Evolutionary conservation across 768 basidiomycete species (phyloP).

Genomic region (Boletus tomentosulus): DNA sequence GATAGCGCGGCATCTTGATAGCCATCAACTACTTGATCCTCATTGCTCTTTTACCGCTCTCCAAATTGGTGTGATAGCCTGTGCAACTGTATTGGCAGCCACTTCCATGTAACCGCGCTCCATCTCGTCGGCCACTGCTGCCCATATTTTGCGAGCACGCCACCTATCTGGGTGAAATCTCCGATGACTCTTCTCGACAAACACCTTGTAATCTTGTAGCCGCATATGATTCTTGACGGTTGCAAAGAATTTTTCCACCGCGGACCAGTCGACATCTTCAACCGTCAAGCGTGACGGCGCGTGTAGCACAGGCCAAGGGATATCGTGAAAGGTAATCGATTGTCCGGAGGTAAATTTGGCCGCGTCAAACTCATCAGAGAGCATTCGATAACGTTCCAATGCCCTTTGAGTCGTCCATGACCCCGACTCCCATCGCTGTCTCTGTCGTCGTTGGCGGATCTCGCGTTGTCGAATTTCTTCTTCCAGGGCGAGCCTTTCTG

Average conservation of each 20-base stretch:
- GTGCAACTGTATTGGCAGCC: constrained; percentile 68
- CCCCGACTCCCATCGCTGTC: constrained; percentile 53
- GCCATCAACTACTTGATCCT: not conserved
- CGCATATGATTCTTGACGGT: constrained; percentile 50
- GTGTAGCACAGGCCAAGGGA: constrained; percentile 75
- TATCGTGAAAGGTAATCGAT: constrained; percentile 53
- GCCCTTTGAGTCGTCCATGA: constrained; percentile 65
- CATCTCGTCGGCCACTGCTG: constrained; percentile 52
- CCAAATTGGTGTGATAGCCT: constrained; percentile 72
- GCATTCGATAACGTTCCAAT: constrained; percentile 60
- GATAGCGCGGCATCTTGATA: not conserved
- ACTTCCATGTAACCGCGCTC: constrained; percentile 61
- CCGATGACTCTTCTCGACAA: constrained; percentile 68
- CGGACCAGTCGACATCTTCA: constrained; percentile 66
- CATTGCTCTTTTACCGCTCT: constrained; percentile 35
- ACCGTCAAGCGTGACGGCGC: constrained; percentile 49
- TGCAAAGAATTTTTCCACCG: constrained; percentile 69
- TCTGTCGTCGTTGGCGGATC: constrained; percentile 43
- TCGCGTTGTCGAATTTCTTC: constrained; percentile 37
- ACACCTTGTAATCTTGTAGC: constrained; percentile 54
- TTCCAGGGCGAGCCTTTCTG: constrained; percentile 30
- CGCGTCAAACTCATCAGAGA: constrained; percentile 61
- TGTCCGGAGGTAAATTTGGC: constrained; percentile 49
- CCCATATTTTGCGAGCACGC: constrained; percentile 62
- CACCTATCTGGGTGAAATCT: constrained; percentile 81